These are phyloP conservation scores for Ganoderma resinaceum DNA, from an alignment of 1,284 basidiomycete genomes.

Conservation along the genomic window DNA sequence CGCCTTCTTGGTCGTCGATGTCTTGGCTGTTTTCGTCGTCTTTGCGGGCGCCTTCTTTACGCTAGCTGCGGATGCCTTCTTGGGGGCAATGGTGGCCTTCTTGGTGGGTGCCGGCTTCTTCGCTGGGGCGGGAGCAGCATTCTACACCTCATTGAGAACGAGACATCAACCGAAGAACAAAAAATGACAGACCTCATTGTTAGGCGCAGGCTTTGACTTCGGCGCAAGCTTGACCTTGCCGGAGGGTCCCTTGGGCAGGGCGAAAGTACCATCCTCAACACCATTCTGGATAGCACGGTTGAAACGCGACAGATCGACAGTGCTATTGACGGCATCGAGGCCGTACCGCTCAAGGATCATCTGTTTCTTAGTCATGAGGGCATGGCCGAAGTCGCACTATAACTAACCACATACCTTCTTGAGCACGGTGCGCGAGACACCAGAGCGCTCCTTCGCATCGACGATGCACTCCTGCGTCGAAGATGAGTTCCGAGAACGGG, in stretches of 20 bases:
- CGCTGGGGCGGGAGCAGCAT: slow-evolving; percentile 16
- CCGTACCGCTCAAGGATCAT: slow-evolving; percentile 82
- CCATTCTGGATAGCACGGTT: slow-evolving; percentile 83
- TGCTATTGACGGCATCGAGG: slow-evolving; percentile 70
- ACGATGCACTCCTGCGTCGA: slow-evolving; percentile 78
- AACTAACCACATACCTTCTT: slow-evolving; percentile 69
- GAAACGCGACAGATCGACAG: slow-evolving; percentile 61
- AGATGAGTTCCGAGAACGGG: slow-evolving; percentile 12
- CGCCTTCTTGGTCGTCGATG: slow-evolving; percentile 42
- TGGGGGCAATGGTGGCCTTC: slow-evolving; percentile 28
- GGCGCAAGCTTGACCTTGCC: slow-evolving; percentile 54
- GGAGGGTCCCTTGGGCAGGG: slow-evolving; percentile 82
- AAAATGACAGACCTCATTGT: slow-evolving; percentile 62
- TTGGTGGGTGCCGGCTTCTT: slow-evolving; percentile 33
- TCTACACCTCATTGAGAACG: slow-evolving; percentile 12
- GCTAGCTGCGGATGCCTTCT: slow-evolving; percentile 36
- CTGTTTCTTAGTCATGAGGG: slow-evolving; percentile 43
- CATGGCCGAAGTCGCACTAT: slow-evolving; percentile 11
- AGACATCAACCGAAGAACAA: background rate
- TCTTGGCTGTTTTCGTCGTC: slow-evolving; percentile 35
- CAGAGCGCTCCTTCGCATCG: slow-evolving; percentile 74
- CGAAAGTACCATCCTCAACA: slow-evolving; percentile 80
- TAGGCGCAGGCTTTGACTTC: slow-evolving; percentile 53
- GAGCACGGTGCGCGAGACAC: slow-evolving; percentile 90
- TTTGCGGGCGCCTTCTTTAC: slow-evolving; percentile 38